Percentiles rank a stretch among this genome's conserved stretches.
Evolutionary conservation across 2,329 filamentous ascomycete species (phyloP).

Genomic region (Pseudogymnoascus sp.): DNA sequence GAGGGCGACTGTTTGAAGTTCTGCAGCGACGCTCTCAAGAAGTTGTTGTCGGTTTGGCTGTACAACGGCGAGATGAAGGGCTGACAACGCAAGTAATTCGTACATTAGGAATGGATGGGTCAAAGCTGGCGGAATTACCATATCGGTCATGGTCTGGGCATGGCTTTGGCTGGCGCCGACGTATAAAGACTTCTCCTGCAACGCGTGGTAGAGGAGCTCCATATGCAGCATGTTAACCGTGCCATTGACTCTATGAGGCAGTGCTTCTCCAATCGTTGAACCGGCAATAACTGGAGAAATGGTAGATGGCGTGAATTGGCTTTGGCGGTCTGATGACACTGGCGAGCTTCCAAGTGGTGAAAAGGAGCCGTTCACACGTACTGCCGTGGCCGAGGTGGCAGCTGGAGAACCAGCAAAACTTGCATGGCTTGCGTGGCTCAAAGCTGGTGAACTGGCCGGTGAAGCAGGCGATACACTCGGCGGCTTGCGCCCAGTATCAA

Average conservation of each 20-base stretch:
- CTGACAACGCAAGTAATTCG: slow-evolving; percentile 30
- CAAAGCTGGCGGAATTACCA: slow-evolving; percentile 21
- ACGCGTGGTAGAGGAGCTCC: slow-evolving; percentile 36
- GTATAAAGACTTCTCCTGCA: background rate
- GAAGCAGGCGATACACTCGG: background rate
- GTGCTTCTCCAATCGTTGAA: background rate
- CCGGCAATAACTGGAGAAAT: background rate
- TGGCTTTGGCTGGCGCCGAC: background rate
- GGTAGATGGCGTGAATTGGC: background rate
- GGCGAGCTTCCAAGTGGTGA: background rate
- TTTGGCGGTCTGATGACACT: background rate
- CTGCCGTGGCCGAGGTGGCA: background rate
- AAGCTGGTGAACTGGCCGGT: background rate
- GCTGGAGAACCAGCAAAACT: background rate
- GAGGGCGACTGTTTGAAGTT: slow-evolving; percentile 28
- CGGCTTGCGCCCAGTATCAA: background rate
- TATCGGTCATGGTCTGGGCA: background rate
- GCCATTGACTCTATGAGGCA: background rate
- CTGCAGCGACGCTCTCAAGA: slow-evolving; percentile 27
- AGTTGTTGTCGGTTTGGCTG: slow-evolving; percentile 19
- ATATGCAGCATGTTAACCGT: slow-evolving; percentile 31
- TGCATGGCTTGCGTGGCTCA: background rate
- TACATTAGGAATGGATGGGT: slow-evolving; percentile 31
- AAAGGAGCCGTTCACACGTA: background rate
- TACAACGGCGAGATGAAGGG: slow-evolving; percentile 31